Evolutionary conservation across 2,329 filamentous ascomycete species (phyloP), one percentile per base, ranked within the genome.

Genomic region (Neonectria ditissima): DNA sequence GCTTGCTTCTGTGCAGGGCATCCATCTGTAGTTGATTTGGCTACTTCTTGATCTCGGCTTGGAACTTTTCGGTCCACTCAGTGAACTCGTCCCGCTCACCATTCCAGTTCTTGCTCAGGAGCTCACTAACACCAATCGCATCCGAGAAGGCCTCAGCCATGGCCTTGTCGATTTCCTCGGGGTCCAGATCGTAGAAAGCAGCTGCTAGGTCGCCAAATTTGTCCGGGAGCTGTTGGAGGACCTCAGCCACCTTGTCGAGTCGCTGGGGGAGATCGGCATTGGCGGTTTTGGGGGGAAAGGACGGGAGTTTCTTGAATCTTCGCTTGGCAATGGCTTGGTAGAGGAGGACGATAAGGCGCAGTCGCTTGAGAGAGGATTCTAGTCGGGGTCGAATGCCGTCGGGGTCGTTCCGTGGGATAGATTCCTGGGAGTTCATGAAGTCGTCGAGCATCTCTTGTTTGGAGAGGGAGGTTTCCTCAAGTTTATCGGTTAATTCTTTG

Each of bases 21-120:
- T 13, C 8, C 8, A 16, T 30, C 45, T n/a, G 28, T 32, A 34
- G 47, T 32, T 51, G 11, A 37, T 20, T 60, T 30, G 2, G 32
- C 32, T 63, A 69, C 1, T 84, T 85, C 66, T 83, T 85, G 14
- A 88, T 83, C 67, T 86, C 82, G 32, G 76, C 72, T 72, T 84
- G 82, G 67, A 88, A 89, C 65, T 84, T 86, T 11, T 80, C 82
- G n/a, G 85, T 88, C 94, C 94, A 97, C 16, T 86, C 82, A 0
- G 89, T 91, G 74, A 97, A 97, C 72, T 91, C 92, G 72, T 97
- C 94, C 18, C 86, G 83, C 50, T 85, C 78, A 0, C 85, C 89
- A 3, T 85, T 79, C 91, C 92, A 94, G 20, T 84, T 82, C 62
- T 82, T 80, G 53, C 81, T 80, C 13, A 92, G 77, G 51, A 90